Evolutionary conservation across 805 yeast species (phyloP), one percentile per base, ranked within the genome.

Genomic region (Saturnispora halmiae): DNA sequence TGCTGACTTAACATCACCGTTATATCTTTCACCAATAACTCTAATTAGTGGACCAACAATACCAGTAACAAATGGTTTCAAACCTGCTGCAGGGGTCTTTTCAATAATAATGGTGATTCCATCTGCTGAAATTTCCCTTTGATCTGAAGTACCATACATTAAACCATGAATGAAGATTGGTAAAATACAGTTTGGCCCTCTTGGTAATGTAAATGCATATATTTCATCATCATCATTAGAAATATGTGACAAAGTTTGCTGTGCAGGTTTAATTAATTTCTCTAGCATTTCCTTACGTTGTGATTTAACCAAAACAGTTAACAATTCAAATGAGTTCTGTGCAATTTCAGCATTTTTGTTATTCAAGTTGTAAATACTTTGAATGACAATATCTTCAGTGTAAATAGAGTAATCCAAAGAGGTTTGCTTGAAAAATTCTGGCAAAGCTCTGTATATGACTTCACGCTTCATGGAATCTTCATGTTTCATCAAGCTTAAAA

Each of bases 21-120:
- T 74, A 50, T 85, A 90, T 61, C 95, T 78, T 62, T 92, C 99
- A 55, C 99, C 98, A 56, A 90, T 84, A 42, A 90, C 95, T 70
- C 99, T 86, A 63, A 92, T 92, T 56, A 92, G 72, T 30, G 98
- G 98, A 64, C 99, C 99, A 21, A 96, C 88, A 48, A 94, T 85
- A 21, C 78, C 77, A 7, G 97, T 90, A 18, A 94, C 95, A 62
- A 79, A 84, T 26, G 95, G 84, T 60, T 79, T 83, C 61, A 92
- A 73, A 44, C 73, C 77, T 9, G 74, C 69, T n/a, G 92, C 79
- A 16, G 92, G 92, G 0, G 97, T 84, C 53, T 86, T 78, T 35
- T 79, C 82, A 34, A 88, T 82, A 44, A 92, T 65, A 54, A 80
- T 88, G 4, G 95, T 92, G 53, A 92, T 85, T 43, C 86, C 96